These are phyloP conservation scores for Dioscorea zingiberensis DNA, from an alignment of 106 monocot genomes.

Conservation along the genomic window DNA sequence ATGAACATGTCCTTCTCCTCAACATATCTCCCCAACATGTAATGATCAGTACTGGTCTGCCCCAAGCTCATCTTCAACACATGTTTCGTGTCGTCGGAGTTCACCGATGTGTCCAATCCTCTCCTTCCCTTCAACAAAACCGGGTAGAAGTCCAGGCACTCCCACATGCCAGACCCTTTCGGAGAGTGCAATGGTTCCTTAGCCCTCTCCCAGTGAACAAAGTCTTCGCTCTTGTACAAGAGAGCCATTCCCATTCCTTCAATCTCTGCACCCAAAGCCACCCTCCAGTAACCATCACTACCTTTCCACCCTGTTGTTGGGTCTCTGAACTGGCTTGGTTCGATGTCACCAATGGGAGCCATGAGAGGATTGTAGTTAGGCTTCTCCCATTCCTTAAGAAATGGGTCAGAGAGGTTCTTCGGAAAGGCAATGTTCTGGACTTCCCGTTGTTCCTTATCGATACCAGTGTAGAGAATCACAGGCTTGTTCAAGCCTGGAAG, in stretches of 20 bases:
- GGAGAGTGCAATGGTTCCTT: conserved; percentile 14
- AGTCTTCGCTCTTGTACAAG: conserved; percentile 34
- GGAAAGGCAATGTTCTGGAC: conserved; percentile 59
- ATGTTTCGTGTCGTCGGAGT: conserved; percentile 15
- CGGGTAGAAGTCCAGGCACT: conserved; percentile 49
- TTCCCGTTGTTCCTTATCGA: conserved; percentile 17
- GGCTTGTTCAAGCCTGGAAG: conserved; percentile 19
- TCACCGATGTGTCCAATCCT: conserved; percentile 21
- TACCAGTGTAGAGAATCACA: conserved; percentile 59
- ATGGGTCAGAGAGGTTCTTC: conserved; percentile 43
- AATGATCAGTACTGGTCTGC: conserved; percentile 8
- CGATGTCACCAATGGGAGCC: conserved; percentile 6
- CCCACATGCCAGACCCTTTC: conserved; percentile 31
- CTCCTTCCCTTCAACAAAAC: conserved; percentile 4
- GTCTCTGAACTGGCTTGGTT: conserved; percentile 17
- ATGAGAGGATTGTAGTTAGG: conserved; percentile 38
- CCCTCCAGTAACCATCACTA: conserved; percentile 31
- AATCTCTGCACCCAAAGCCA: conserved; percentile 21
- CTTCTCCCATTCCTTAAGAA: conserved; percentile 40
- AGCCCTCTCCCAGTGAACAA: conserved; percentile 23
- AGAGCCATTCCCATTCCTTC: conserved; percentile 12
- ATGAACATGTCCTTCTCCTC: conserved; percentile 28
- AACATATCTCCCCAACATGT: conserved; percentile 24
- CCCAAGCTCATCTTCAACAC: conserved; percentile 34
- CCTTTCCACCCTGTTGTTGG: conserved; percentile 35